Evolutionary conservation across 352 stramenopile species (phyloP), one percentile per base, ranked within the genome.

Genomic region (Phytophthora quininea): DNA sequence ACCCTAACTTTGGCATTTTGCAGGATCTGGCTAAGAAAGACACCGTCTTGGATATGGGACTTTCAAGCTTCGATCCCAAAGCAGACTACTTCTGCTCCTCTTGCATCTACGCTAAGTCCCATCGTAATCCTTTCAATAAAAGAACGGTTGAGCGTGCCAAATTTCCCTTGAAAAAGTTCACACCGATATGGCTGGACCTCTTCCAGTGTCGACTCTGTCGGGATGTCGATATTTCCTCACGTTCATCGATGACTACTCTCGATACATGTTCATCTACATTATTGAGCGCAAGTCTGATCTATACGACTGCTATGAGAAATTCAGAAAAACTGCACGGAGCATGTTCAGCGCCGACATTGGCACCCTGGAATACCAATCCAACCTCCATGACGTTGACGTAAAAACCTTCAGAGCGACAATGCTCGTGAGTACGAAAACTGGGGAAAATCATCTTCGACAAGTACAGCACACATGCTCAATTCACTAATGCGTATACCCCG

Each of bases 401-500:
- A 58, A 50, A 31, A 58, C 2, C 30, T 73, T 4, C 66, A 73
- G 56, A 60, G 47, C 27, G 66, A 73, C 31, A 73, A 73, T 46
- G 66, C 66, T 11, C 40, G 40, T 27, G 49, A 69, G 50, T 66
- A 66, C 15, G 66, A 31, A 69, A 74, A 35, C 51, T 69, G 12
- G 60, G 59, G 14, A 29, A 49, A n/a, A 58, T 63, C 7, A 66
- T 74, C 37, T 57, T 58, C 19, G 11, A 58, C n/a, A 74, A 74
- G 40, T 63, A 70, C 33, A 62, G 58, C 33, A 67, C 67, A 4
- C 67, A 62, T 40, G 52, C 50, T 3, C 59, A 65, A 12, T 70
- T 69, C 30, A 63, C 67, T 1, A 69, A 74, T 9, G 67, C 60
- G 1, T 69, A 74, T 52, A 60, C 61, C 27, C 61, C 67, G 43